Evolutionary conservation across 495 filamentous ascomycete genomes (phyloP), one percentile per base, ranked within the genome.

Genomic region (Mycothermus thermophilus): DNA sequence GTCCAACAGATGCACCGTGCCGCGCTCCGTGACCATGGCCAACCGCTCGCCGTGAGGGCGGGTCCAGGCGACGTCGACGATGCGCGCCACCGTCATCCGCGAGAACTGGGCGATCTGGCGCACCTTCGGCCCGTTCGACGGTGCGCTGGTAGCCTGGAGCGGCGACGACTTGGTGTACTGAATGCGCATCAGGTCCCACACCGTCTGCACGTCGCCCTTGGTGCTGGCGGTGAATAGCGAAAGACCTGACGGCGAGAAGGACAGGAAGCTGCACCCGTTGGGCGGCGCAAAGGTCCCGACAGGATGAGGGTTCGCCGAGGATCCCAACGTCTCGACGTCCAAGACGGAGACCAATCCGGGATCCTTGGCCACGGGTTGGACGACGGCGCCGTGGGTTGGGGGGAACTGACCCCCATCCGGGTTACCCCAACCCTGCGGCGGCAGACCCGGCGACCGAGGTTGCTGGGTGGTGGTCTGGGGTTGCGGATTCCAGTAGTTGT

Each of bases 1-100:
- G 45, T 93, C 81, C 44, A 90, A 76, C 16, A 93, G 72, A 56
- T 97, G 90, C 4, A 94, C 76, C 2, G 90, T 97, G n/a, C 88
- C 83, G 43, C 82, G 79, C 38, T 88, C 79, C 8, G 88, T 95
- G 29, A 93, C 71, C 49, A 97, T 73, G 9, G 87, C 87, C 9
- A 85, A 54, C 40, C 77, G 69, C 45, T 93, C 83, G 9, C 80
- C 83, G 28, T 74, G 75, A 6, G 88, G 86, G 25, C 72, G 66
- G 1, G 77, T 77, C 90, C 90, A 97, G 6, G 76, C 76, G 12
- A 93, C 79, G 50, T 95, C 88, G 2, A 93, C 69, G 27, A 94
- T 83, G 27, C 79, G 81, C 4, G 90, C 83, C 19, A 84, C 77
- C 3, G 87, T 95, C 72, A 94, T 77, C 13, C 90, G 78, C 6